Base-by-base conservation (phyloP, 805 yeast genomes). In the Metschnikowia similis region DNA sequence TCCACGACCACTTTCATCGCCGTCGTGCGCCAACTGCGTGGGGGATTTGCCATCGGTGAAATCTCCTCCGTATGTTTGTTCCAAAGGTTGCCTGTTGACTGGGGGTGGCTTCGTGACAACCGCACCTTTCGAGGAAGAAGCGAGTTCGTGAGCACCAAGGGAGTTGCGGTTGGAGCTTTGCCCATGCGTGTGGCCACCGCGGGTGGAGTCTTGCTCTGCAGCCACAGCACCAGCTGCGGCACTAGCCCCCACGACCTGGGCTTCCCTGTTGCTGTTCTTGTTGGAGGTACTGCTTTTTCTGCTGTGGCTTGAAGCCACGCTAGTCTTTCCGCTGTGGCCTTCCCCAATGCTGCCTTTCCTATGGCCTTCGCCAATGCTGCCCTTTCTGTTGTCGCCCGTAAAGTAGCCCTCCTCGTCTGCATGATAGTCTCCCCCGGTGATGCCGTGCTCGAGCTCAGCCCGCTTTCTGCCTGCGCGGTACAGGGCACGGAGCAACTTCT, bases 41-140 rank as follows among this genome's bases (percentile, higher is more conserved):
- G 73, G 71, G 26, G 51, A 52, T 56, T 68, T 67, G 17, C 63
- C 61, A 53, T 66, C 67, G 52, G 74, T 50, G 44, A 55, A 70
- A 55, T 70, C 74, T 5, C 74, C 72, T 8, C 66, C 59, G 26
- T 58, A 55, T 26, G 57, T 63, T 45, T 60, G 63, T 4, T 57
- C 63, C 41, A 69, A 61, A 1, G 73, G 72, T 35, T 54, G 49
- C 34, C 69, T 59, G 37, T 56, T 55, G 35, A 66, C 55, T 40
- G 48, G 52, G 13, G 73, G 73, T 11, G 74, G 72, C n/a, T 59
- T 50, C 2, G 66, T 50, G 8, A 66, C 51, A 6, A 69, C 52
- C 28, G 64, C 56, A 46, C 74, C 74, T 32, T 48, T 50, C 13
- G 56, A 50, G 44, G 49, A 46, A 8, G 52, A 21, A 9, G 37